phyloP scores from a whole-genome alignment of 2,329 filamentous ascomycete genomes.

The Sphaerulina musiva region DNA sequence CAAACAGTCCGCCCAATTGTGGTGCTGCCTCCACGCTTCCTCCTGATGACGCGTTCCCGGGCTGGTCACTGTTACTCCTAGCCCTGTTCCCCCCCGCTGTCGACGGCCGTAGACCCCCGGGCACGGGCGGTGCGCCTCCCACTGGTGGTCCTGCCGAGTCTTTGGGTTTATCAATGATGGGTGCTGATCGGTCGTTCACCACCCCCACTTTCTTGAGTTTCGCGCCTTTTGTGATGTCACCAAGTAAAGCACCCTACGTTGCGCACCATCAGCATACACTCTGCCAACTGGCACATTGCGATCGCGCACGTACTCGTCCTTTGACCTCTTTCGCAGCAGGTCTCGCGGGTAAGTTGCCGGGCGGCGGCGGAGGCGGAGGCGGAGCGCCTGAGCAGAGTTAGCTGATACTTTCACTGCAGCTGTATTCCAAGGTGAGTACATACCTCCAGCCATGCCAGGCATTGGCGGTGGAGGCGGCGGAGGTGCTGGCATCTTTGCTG shows the following conservation, averaged over 20 bases:
- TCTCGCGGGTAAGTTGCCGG: conserved; percentile 47
- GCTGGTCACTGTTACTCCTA: conserved; percentile 76
- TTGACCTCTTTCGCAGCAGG: conserved; percentile 51
- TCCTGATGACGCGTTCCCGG: conserved; percentile 31
- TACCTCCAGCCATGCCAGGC: conserved; percentile 50
- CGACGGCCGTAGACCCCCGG: conserved; percentile 64
- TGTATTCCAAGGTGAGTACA: conserved; percentile 26
- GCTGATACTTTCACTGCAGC: not conserved
- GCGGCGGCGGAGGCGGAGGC: conserved; percentile 45
- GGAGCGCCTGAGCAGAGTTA: conserved; percentile 15
- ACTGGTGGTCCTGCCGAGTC: conserved; percentile 53
- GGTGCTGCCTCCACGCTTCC: conserved; percentile 57
- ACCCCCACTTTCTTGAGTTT: conserved; percentile 71
- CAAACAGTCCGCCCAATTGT: conserved; percentile 81
- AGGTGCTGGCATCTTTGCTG: conserved; percentile 41
- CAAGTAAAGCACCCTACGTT: conserved; percentile 70
- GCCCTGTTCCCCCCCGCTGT: conserved; percentile 56
- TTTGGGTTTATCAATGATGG: conserved; percentile 53
- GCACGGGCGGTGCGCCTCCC: conserved; percentile 76
- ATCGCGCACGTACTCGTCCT: conserved; percentile 53
- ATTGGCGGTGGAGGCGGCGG: conserved; percentile 62
- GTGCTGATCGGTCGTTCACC: conserved; percentile 88
- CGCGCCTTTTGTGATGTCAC: conserved; percentile 78
- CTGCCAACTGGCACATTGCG: not conserved
- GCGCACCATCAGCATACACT: conserved; percentile 9